These are phyloP conservation scores for Syzygium aromaticum DNA, from an alignment of 345 rosid genomes.

Conservation along the genomic window DNA sequence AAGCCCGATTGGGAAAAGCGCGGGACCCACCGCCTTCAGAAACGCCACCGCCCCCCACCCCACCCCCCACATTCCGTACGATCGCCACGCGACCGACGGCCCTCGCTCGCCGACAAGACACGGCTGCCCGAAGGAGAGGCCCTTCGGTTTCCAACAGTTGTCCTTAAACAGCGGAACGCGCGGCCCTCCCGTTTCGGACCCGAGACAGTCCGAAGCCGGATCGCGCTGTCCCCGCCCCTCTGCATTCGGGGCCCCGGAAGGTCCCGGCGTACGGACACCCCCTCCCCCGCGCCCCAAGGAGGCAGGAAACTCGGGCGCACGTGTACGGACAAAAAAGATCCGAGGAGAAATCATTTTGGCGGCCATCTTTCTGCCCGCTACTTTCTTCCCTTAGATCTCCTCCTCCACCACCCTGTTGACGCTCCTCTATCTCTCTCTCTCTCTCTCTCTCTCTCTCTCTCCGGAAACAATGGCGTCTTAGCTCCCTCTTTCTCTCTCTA, in stretches of 20 bases:
- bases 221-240: not conserved
- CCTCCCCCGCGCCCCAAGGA: not conserved
- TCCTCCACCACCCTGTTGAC: not conserved
- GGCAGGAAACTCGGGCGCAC: not conserved
- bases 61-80: not conserved
- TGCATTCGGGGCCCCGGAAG: not conserved
- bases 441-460: not conserved
- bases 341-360: not conserved
- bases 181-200: not conserved
- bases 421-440: not conserved
- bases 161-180: too few species aligned
- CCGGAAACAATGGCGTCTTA: not conserved
- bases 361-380: not conserved
- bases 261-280: not conserved
- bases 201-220: not conserved
- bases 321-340: not conserved
- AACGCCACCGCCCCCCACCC: not conserved
- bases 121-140: too few species aligned
- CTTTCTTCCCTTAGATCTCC: not conserved
- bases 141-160: too few species aligned
- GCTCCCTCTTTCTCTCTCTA: not conserved
- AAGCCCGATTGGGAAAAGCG: not conserved
- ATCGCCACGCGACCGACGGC: not conserved
- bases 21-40: not conserved
- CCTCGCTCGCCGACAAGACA: not conserved